Evolutionary conservation across 805 yeast species (phyloP), one percentile per base, ranked within the genome.

Genomic region (Candida sithepensis): DNA sequence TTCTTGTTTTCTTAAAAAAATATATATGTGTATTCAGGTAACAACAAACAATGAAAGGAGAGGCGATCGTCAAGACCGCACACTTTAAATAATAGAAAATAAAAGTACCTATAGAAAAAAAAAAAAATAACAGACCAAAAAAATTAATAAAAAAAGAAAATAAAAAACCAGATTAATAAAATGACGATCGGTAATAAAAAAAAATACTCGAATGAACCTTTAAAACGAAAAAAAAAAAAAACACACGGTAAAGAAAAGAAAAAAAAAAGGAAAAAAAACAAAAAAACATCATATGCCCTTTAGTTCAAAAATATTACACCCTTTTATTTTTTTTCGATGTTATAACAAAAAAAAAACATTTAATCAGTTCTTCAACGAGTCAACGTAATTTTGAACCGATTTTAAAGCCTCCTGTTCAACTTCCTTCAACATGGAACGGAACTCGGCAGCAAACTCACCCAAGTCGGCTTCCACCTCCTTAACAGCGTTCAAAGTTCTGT

Each of bases 401-500:
- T 24, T 10, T 24, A 24, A 24, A 6, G 38, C 38, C 18, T 34
- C 38, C 9, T 13, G 8, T 34, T 34, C 38, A 34, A 34, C 21
- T 34, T 34, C 38, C 16, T 34, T 16, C 21, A n/a, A n/a, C 5
- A 16, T 34, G 19, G 38, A 34, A 34, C 18, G 16, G 34, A 30
- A 14, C 34, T 12, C 14, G 8, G 8, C 34, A 30, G 13, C 18
- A 4, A 39, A 45, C 34, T 60, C 61, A 32, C 48, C 20, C 13
- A 57, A 46, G n/a, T 58, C 56, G 45, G 53, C 46, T 16, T 61
- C 41, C 9, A 55, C 59, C 40, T 55, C 49, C 9, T 57, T 49
- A 38, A 54, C 33, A n/a, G 37, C 47, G 50, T 42, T 53, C 48
- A 18, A 52, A 39, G 44, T 58, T 64, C 28, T 55, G 56, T 8